These are phyloP conservation scores for Heimioporus sp. DNA, from an alignment of 768 basidiomycete species.

Conservation along the genomic window DNA sequence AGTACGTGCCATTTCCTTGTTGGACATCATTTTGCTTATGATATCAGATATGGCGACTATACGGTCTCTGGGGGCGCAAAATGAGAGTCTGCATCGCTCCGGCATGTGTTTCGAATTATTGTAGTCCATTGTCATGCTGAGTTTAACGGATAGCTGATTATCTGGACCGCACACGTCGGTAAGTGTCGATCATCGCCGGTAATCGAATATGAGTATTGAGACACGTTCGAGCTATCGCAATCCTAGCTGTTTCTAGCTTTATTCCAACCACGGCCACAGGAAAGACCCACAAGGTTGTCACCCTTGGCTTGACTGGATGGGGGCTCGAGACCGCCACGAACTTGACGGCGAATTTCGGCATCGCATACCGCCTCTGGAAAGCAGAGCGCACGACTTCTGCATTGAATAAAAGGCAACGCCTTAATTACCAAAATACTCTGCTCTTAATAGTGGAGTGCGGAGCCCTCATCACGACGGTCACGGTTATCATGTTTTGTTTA, in stretches of 20 bases:
- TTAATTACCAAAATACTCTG: constrained; percentile 9
- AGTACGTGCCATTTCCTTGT: constrained; percentile 1
- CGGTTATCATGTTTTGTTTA: constrained; percentile 17
- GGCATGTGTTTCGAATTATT: constrained; percentile 1
- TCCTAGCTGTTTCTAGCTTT: constrained; percentile 16
- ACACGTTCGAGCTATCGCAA: constrained; percentile 7
- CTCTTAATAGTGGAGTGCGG: constrained; percentile 21
- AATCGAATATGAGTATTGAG: background rate
- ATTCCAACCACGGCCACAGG: constrained; percentile 7
- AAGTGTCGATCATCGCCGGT: constrained; percentile 2
- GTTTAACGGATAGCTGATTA: constrained; percentile 4
- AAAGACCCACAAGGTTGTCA: background rate
- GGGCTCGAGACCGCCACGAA: constrained; percentile 18
- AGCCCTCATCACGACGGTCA: constrained; percentile 17
- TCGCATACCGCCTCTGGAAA: constrained; percentile 18
- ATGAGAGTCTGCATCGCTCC: constrained; percentile 12
- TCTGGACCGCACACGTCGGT: constrained; percentile 19
- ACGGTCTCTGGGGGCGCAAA: constrained; percentile 13
- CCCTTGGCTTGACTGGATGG: constrained; percentile 16
- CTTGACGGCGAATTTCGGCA: constrained; percentile 16
- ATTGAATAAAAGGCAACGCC: background rate
- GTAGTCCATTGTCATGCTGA: background rate
- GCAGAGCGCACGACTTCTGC: background rate
- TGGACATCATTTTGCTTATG: background rate
- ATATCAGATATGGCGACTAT: constrained; percentile 22